Percentiles rank a stretch among this genome's conserved stretches.
phyloP scores from a whole-genome alignment of 2,329 filamentous ascomycete species.

The Paraconiothyrium sp. region DNA sequence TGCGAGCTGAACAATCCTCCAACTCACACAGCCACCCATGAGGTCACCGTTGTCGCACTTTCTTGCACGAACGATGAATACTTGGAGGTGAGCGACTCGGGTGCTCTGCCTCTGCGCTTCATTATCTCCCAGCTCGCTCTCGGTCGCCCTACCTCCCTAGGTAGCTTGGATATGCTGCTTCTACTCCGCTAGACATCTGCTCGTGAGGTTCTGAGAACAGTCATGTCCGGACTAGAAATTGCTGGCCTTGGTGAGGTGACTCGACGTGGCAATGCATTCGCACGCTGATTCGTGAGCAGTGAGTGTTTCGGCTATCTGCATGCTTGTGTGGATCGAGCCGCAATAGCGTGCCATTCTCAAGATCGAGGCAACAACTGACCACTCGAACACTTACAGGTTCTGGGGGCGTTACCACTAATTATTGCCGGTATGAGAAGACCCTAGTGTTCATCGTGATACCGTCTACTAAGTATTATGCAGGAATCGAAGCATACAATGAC shows the following conservation, averaged over 20 bases:
- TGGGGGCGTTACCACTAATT: constrained; percentile 52
- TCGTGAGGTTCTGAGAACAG: background rate
- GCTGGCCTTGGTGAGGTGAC: constrained; percentile 33
- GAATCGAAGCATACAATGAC: constrained; percentile 50
- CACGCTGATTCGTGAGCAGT: constrained; percentile 2
- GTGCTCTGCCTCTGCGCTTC: background rate
- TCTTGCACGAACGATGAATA: background rate
- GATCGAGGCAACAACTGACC: background rate
- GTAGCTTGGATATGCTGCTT: background rate
- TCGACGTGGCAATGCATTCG: background rate
- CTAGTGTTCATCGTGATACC: constrained; percentile 13
- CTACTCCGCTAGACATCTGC: background rate
- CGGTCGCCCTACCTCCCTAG: background rate
- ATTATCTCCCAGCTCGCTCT: too few relatives aligned
- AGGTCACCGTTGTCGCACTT: background rate
- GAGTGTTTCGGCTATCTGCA: background rate
- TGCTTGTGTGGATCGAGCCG: background rate
- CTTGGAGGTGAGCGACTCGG: background rate
- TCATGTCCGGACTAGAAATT: constrained; percentile 45
- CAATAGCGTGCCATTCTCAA: background rate
- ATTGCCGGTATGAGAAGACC: constrained; percentile 37
- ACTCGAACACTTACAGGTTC: constrained; percentile 15
- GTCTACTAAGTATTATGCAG: constrained; percentile 22
- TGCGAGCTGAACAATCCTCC: constrained; percentile 7
- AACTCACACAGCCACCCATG: background rate